Evolutionary conservation across 2,329 filamentous ascomycete species (phyloP).

Genomic region (Chaetomiaceae sp.): DNA sequence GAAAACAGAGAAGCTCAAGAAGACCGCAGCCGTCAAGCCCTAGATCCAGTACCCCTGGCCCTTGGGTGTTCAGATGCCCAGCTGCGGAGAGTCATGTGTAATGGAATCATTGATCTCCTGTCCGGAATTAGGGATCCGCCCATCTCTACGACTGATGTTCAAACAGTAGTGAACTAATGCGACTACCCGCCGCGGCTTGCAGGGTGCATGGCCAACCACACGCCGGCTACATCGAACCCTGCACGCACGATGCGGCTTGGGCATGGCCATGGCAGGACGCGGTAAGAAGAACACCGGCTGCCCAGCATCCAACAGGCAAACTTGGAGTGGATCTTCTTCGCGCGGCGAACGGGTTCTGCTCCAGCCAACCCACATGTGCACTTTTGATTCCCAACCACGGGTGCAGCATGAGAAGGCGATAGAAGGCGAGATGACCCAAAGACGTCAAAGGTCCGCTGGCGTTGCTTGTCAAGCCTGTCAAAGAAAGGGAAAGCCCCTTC

Average conservation of each 20-base stretch:
- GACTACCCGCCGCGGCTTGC: slow-evolving; percentile 23
- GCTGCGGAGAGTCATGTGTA: slow-evolving; percentile 6
- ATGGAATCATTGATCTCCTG: slow-evolving; percentile 1
- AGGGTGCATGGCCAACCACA: slow-evolving; percentile 17
- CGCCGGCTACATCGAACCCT: slow-evolving; percentile 1
- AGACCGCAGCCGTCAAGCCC: background rate
- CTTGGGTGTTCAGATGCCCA: slow-evolving; percentile 4
- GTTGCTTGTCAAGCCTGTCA: slow-evolving; percentile 19
- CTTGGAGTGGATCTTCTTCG: slow-evolving; percentile 1
- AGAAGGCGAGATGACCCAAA: background rate
- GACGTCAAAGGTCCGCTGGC: slow-evolving; percentile 3
- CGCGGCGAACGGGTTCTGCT: background rate
- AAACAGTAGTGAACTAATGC: slow-evolving; percentile 31
- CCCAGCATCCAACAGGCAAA: background rate
- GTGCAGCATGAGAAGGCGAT: slow-evolving; percentile 3
- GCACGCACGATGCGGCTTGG: slow-evolving; percentile 11
- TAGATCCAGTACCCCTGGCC: background rate
- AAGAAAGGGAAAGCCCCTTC: slow-evolving; percentile 14
- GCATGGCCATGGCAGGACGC: background rate
- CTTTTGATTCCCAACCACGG: slow-evolving; percentile 7
- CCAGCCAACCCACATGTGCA: background rate
- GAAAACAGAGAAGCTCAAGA: slow-evolving; percentile 12
- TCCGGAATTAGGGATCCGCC: slow-evolving; percentile 11
- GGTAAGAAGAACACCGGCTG: background rate
- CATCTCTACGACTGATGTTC: slow-evolving; percentile 27